A percentile compares a stretch with the other conserved stretches of the same genome.
phyloP scores from a whole-genome alignment of 2,329 filamentous ascomycete genomes.

The Calonectria naviculata region DNA sequence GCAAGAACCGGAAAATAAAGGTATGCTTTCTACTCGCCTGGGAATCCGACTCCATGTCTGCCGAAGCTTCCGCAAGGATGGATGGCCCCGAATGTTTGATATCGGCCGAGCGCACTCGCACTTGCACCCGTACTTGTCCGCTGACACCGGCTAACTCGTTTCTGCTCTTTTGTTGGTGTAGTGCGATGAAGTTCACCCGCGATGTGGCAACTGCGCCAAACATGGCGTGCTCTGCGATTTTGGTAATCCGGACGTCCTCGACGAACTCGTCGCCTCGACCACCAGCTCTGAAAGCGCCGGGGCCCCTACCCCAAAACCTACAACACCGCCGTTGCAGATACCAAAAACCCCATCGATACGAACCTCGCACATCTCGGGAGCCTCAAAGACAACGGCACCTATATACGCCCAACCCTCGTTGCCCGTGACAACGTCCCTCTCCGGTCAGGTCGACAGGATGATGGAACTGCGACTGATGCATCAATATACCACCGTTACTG shows the following conservation, averaged over 20 bases:
- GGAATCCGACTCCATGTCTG: background rate
- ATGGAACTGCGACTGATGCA: conserved; percentile 73
- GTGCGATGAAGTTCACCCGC: conserved; percentile 75
- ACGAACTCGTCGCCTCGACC: conserved; percentile 55
- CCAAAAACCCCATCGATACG: conserved; percentile 39
- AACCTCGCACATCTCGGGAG: conserved; percentile 29
- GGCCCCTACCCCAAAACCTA: conserved; percentile 37
- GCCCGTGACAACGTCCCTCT: conserved; percentile 44
- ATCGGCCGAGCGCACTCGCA: conserved; percentile 3
- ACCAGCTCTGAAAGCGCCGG: conserved; percentile 41
- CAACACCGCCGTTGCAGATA: conserved; percentile 30
- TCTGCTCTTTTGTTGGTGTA: conserved; percentile 39
- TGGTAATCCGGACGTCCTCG: conserved; percentile 61
- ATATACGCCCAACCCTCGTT: conserved; percentile 45
- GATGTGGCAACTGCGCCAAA: conserved; percentile 74
- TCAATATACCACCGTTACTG: conserved; percentile 71
- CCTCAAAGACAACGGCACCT: conserved; percentile 46
- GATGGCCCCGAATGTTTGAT: conserved; percentile 3
- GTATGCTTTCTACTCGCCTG: conserved; percentile 48
- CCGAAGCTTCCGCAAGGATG: conserved; percentile 8
- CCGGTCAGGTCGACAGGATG: conserved; percentile 56
- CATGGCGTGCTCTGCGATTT: conserved; percentile 76
- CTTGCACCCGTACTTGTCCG: background rate
- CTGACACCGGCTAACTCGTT: conserved; percentile 26
- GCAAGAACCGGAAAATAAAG: conserved; percentile 78